phyloP scores from a whole-genome alignment of 352 stramenopile species.

The Pythium scleroteichum region DNA sequence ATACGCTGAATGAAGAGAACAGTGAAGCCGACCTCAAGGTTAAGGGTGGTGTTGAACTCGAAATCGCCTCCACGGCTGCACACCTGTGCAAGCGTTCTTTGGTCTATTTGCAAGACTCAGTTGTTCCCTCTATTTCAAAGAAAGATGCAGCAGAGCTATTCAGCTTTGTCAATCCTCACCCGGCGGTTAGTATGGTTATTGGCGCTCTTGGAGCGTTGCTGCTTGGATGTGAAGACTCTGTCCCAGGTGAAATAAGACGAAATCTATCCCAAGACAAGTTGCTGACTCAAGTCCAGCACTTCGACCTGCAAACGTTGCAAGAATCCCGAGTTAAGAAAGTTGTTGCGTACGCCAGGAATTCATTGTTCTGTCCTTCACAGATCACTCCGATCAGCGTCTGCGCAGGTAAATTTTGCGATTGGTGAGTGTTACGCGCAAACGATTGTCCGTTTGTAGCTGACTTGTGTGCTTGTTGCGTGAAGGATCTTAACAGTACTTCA shows the following conservation, averaged over 20 bases:
- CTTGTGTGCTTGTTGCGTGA: too few relatives aligned
- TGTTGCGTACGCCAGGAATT: slow-evolving; percentile 59
- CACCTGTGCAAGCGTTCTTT: slow-evolving; percentile 44
- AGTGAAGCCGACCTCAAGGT: slow-evolving; percentile 3
- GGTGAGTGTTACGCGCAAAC: slow-evolving; percentile 34
- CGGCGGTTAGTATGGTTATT: slow-evolving; percentile 76
- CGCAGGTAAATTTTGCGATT: slow-evolving; percentile 90
- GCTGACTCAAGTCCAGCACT: slow-evolving; percentile 41
- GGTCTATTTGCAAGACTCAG: slow-evolving; percentile 27
- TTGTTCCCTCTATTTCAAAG: slow-evolving; percentile 41
- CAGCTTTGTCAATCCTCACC: slow-evolving; percentile 78
- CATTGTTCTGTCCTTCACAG: slow-evolving; percentile 58
- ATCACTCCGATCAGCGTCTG: slow-evolving; percentile 84
- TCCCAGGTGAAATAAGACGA: slow-evolving; percentile 54
- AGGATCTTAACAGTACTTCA: slow-evolving; percentile 66
- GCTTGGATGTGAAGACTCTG: slow-evolving; percentile 36
- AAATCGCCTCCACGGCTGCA: not conserved
- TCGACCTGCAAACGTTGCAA: slow-evolving; percentile 44
- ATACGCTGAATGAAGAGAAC: slow-evolving; percentile 14
- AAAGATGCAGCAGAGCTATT: slow-evolving; percentile 77
- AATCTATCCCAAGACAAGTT: slow-evolving; percentile 70
- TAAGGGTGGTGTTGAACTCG: not conserved
- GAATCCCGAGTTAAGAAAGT: slow-evolving; percentile 36
- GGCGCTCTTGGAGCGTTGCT: slow-evolving; percentile 59
- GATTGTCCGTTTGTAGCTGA: too few relatives aligned